Conservation (phyloP, 208 protist species). For the Novymonas esmeraldas region DNA sequence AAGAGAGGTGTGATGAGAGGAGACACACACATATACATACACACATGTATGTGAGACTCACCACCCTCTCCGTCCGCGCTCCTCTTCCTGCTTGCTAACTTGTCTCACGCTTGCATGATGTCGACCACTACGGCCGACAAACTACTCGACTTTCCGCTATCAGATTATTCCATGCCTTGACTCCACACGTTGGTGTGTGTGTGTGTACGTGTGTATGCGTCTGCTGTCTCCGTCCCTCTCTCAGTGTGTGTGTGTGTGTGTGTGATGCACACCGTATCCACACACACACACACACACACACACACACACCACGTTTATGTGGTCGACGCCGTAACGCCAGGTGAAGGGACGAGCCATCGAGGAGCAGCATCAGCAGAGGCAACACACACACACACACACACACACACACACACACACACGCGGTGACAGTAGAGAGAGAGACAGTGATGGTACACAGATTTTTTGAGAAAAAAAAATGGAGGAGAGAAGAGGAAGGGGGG, state of each 20-base stretch:
- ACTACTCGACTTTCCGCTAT: too few species aligned
- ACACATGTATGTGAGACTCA: too few species aligned
- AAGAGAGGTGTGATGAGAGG: neutral
- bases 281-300: constrained; percentile 4
- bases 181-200: neutral
- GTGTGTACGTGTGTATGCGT: neutral
- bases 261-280: neutral
- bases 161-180: too few species aligned
- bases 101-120: too few species aligned
- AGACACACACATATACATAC: neutral
- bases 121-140: too few species aligned
- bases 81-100: too few species aligned
- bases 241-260: neutral
- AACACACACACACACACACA: constrained; percentile 7
- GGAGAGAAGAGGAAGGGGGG: neutral
- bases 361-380: too few species aligned
- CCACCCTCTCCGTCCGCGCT: too few species aligned
- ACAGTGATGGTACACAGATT: too few species aligned
- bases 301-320: neutral
- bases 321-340: neutral
- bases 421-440: too few species aligned
- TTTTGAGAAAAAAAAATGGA: neutral
- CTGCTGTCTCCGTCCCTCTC: too few species aligned
- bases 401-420: constrained; percentile 5
- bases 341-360: too few species aligned